Base-by-base conservation (phyloP, 805 yeast genomes). In the Blastobotrys attinorum region DNA sequence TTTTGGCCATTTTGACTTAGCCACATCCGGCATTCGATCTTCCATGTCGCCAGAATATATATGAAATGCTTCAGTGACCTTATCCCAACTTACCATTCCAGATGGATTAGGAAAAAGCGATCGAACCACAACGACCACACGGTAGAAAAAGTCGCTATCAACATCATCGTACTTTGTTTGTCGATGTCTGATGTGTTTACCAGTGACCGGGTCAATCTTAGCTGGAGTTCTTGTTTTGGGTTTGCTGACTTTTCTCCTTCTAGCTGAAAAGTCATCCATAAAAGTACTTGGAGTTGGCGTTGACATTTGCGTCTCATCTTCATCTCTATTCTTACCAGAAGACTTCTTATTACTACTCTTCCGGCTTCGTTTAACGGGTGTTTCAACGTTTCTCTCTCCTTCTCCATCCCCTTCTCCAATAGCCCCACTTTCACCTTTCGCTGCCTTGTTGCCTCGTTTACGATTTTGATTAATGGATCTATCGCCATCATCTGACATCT, bases 1-100 rank as follows among this genome's bases (percentile, higher is more conserved):
- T 16, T 75, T 67, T 1, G 82, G 76, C 96, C 96, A 89, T 47
- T 75, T 79, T 40, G 76, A 74, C 49, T 71, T 72, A 22, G 81
- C 62, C 8, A 70, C 65, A 6, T 70, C 74, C 1, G 73, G 63
- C 0, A 67, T 59, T 27, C 11, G 31, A 22, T 22, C 31, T 20
- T 37, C 16, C n/a, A n/a, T n/a, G 31, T 22, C n/a, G 31, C 18
- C 17, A 21, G 34, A 8, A 25, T 58, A 52, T 15, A 60, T 71
- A 3, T 63, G 68, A 38, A 83, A 73, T 4, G 76, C 58, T 0
- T 54, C 56, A 0, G 81, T 69, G 4, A 88, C 77, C 29, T 69
- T 61, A 0, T 70, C 71, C 83, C 94, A 88, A 47, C 77, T 79
- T 31, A 84, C 81, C 4, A 64, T 62, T 13, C 76, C 76, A 36